Evolutionary conservation across 1,284 basidiomycete genomes (phyloP).

Genomic region (Puccinia triticina): DNA sequence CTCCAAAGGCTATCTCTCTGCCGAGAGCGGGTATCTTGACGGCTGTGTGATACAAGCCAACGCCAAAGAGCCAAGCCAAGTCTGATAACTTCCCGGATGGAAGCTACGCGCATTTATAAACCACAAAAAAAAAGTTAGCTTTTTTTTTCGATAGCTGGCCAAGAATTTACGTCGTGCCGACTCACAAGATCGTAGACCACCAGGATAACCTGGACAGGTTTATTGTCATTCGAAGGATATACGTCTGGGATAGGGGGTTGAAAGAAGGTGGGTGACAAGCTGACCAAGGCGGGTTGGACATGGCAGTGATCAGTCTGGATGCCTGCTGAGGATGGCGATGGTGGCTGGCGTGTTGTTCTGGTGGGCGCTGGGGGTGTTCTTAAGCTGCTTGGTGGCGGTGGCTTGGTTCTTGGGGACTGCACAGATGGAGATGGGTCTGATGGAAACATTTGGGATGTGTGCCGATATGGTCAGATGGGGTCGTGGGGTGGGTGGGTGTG

Average conservation of each 20-base stretch:
- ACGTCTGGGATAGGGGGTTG: background rate
- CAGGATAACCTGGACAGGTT: constrained; percentile 33
- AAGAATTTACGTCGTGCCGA: background rate
- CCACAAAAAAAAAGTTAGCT: background rate
- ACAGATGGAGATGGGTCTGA: too few species aligned
- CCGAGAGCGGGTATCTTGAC: constrained; percentile 36
- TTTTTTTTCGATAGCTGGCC: background rate
- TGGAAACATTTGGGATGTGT: too few species aligned
- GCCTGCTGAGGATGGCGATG: background rate
- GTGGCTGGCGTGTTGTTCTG: background rate
- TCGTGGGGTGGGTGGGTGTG: too few species aligned
- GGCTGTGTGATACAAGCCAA: constrained; percentile 38
- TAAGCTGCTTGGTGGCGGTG: background rate
- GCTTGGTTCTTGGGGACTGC: too few species aligned
- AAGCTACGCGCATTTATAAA: constrained; percentile 1
- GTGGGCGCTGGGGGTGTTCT: background rate
- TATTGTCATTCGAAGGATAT: background rate
- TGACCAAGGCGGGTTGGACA: background rate
- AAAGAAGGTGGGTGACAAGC: background rate
- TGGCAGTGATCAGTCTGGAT: background rate
- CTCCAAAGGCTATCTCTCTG: constrained; percentile 41
- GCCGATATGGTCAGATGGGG: too few species aligned
- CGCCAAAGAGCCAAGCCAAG: constrained; percentile 38
- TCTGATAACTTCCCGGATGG: constrained; percentile 35
- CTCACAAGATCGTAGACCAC: constrained; percentile 45